phyloP scores from a whole-genome alignment of 805 yeast species.

The Nakazawaea holstii region DNA sequence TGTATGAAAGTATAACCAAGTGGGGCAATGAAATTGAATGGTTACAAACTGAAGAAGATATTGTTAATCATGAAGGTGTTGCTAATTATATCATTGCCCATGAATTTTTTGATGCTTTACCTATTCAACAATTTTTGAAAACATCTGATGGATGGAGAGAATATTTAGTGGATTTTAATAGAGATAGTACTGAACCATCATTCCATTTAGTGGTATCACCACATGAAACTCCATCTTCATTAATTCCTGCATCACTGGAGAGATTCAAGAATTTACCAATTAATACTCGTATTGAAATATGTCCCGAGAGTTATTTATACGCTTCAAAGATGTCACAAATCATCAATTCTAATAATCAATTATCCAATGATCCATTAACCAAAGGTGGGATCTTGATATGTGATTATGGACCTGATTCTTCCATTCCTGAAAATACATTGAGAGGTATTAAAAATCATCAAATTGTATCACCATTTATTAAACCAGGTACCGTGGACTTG shows the following conservation, averaged over 20 bases:
- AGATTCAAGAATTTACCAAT: slow-evolving; percentile 50
- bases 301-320: slow-evolving; percentile 65
- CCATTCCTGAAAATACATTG: slow-evolving; percentile 65
- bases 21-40: slow-evolving; percentile 54
- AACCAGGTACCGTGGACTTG: slow-evolving; percentile 76
- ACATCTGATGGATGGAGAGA: slow-evolving; percentile 77
- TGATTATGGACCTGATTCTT: slow-evolving; percentile 65
- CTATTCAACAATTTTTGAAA: slow-evolving; percentile 62
- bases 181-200: slow-evolving; percentile 15
- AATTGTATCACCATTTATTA: slow-evolving; percentile 67
- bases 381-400: slow-evolving; percentile 65
- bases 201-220: slow-evolving; percentile 57
- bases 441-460: slow-evolving; percentile 71
- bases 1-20: slow-evolving; percentile 32
- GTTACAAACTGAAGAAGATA: slow-evolving; percentile 54
- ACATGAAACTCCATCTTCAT: slow-evolving; percentile 56
- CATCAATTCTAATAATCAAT: slow-evolving; percentile 25
- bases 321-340: slow-evolving; percentile 47
- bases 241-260: slow-evolving; percentile 43
- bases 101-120: slow-evolving; percentile 84
- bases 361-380: slow-evolving; percentile 15
- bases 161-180: slow-evolving; percentile 54
- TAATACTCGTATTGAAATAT: slow-evolving; percentile 62
- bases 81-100: slow-evolving; percentile 73
- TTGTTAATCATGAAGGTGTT: slow-evolving; percentile 20